phyloP scores from a whole-genome alignment of 2,329 filamentous ascomycete genomes.

The Talaromyces sp. region DNA sequence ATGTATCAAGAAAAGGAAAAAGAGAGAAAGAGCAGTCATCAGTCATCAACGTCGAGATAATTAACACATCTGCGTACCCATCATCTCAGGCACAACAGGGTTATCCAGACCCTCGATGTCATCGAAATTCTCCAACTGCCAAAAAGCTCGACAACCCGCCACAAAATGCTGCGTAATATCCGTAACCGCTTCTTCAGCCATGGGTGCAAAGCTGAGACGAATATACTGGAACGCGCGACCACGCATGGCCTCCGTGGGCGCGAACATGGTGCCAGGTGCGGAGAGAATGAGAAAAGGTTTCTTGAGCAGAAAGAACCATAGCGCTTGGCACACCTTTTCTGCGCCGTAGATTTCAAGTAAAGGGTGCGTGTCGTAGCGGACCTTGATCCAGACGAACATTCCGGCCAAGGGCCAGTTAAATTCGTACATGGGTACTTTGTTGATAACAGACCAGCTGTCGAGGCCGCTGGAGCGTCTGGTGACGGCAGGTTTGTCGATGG shows the following conservation, averaged over 20 bases:
- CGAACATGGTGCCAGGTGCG: slow-evolving; percentile 71
- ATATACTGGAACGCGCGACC: slow-evolving; percentile 66
- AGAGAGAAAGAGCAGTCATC: not conserved
- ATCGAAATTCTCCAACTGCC: slow-evolving; percentile 61
- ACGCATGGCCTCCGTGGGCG: slow-evolving; percentile 59
- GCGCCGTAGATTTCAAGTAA: slow-evolving; percentile 57
- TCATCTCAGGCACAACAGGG: slow-evolving; percentile 7
- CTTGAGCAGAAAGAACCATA: slow-evolving; percentile 69
- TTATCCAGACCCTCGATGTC: slow-evolving; percentile 16
- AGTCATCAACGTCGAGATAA: not conserved
- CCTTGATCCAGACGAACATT: slow-evolving; percentile 85
- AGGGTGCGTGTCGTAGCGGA: slow-evolving; percentile 71
- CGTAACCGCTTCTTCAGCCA: slow-evolving; percentile 67
- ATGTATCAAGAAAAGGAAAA: not conserved
- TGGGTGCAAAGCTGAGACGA: slow-evolving; percentile 80
- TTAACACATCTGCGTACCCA: slow-evolving; percentile 12
- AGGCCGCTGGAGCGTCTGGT: slow-evolving; percentile 38
- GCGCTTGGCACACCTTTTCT: slow-evolving; percentile 57
- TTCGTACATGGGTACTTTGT: slow-evolving; percentile 69
- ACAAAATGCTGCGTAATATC: slow-evolving; percentile 62
- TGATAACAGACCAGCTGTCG: slow-evolving; percentile 70
- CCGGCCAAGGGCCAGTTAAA: slow-evolving; percentile 80
- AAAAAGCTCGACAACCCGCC: slow-evolving; percentile 70
- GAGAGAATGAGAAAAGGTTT: slow-evolving; percentile 68
- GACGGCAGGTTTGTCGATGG: slow-evolving; percentile 52